These are phyloP conservation scores for Pichia norvegensis DNA, from an alignment of 1,139 yeast genomes.

Conservation along the genomic window DNA sequence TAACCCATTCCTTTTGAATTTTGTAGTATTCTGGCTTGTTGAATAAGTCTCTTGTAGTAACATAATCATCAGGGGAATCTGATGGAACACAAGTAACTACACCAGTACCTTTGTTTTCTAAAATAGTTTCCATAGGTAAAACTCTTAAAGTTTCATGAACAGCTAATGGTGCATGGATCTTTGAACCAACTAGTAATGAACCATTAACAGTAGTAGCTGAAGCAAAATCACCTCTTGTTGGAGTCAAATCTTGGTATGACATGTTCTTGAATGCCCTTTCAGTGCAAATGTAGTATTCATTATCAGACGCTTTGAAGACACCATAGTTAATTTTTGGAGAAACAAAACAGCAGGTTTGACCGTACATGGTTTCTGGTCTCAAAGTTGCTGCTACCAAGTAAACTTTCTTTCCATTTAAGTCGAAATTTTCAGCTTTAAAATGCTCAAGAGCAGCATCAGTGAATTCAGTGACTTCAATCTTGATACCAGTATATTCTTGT, in stretches of 20 bases:
- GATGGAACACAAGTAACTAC: constrained; percentile 98
- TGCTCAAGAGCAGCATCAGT: constrained; percentile 44
- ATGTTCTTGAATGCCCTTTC: constrained; percentile 97
- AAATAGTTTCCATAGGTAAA: constrained; percentile 95
- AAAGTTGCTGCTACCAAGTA: constrained; percentile 93
- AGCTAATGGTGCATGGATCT: constrained; percentile 80
- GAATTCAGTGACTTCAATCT: constrained; percentile 62
- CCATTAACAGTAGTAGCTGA: constrained; percentile 61
- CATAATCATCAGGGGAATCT: constrained; percentile 94
- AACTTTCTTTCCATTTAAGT: constrained; percentile 49
- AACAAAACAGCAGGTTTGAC: constrained; percentile 96
- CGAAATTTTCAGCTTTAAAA: constrained; percentile 43
- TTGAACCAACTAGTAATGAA: constrained; percentile 71
- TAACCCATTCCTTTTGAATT: constrained; percentile 82
- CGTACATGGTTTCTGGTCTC: constrained; percentile 99
- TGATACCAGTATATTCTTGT: constrained; percentile 92
- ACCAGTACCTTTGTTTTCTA: constrained; percentile 96
- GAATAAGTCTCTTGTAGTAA: constrained; percentile 74
- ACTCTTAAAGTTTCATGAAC: constrained; percentile 65
- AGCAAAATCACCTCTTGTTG: constrained; percentile 70
- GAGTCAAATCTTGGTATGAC: constrained; percentile 91
- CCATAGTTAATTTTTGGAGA: constrained; percentile 94
- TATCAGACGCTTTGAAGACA: constrained; percentile 77
- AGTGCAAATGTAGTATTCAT: constrained; percentile 74
- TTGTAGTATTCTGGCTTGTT: constrained; percentile 90